Percentiles rank a stretch among this genome's conserved stretches.
These are phyloP conservation scores for Penicillium frequentans DNA, from an alignment of 2,329 filamentous ascomycete genomes.

Conservation along the genomic window DNA sequence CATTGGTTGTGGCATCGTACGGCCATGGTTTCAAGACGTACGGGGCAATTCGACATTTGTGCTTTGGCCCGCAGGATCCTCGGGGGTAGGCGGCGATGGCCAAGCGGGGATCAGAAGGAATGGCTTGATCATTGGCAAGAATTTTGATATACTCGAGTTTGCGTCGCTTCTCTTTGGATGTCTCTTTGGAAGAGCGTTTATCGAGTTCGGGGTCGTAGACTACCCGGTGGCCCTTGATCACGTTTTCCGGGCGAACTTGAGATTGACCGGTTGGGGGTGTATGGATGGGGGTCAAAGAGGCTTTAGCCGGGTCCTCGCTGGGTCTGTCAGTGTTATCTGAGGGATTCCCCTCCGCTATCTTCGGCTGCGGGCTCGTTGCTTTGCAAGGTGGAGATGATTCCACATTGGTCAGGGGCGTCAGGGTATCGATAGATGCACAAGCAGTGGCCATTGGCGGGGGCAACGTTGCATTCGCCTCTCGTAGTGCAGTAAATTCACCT, in stretches of 20 bases:
- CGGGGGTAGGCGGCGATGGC: slow-evolving; percentile 63
- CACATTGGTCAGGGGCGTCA: slow-evolving; percentile 66
- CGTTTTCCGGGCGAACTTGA: slow-evolving; percentile 53
- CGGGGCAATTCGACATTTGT: slow-evolving; percentile 70
- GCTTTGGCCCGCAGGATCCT: slow-evolving; percentile 63
- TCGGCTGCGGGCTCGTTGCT: slow-evolving; percentile 53
- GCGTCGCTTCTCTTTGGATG: slow-evolving; percentile 56
- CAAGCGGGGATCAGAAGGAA: slow-evolving; percentile 79
- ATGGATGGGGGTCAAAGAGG: slow-evolving; percentile 42
- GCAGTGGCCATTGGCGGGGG: slow-evolving; percentile 58
- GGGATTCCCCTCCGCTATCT: slow-evolving; percentile 36
- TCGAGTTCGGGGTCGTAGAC: slow-evolving; percentile 66
- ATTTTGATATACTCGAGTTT: slow-evolving; percentile 56
- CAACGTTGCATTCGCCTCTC: slow-evolving; percentile 56
- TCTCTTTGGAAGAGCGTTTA: slow-evolving; percentile 39
- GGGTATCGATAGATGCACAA: slow-evolving; percentile 54
- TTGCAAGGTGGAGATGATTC: slow-evolving; percentile 65
- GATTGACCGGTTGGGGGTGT: slow-evolving; percentile 48
- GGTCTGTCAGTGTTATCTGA: slow-evolving; percentile 17
- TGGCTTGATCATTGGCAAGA: slow-evolving; percentile 54
- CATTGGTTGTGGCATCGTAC: slow-evolving; percentile 78
- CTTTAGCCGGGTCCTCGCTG: slow-evolving; percentile 26
- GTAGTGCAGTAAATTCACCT: slow-evolving; percentile 69
- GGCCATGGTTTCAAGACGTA: slow-evolving; percentile 80
- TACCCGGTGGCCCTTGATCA: slow-evolving; percentile 58